Evolutionary conservation across 1,284 basidiomycete genomes (phyloP).

Genomic region (Puccinia triticina): DNA sequence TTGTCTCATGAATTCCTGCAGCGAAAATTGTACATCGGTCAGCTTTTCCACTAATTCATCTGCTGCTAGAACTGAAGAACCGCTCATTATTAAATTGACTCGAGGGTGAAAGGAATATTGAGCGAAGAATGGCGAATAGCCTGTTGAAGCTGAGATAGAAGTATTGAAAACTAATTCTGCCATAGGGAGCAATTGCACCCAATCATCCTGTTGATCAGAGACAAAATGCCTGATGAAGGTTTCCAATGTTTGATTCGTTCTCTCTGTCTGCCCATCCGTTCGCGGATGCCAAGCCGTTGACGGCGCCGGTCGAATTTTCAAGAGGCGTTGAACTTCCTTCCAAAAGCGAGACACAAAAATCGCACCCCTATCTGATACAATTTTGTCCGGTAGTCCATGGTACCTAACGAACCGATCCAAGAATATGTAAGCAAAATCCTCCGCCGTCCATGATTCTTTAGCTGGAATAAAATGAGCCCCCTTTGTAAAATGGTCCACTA

Average conservation of each 20-base stretch:
- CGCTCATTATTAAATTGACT: slow-evolving; percentile 14
- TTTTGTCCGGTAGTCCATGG: background rate
- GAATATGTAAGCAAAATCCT: background rate
- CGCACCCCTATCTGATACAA: background rate
- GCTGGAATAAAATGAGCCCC: slow-evolving; percentile 59
- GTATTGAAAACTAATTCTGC: slow-evolving; percentile 14
- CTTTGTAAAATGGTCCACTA: slow-evolving; percentile 64
- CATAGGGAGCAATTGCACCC: background rate
- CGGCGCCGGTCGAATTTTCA: background rate
- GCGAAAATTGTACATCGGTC: background rate
- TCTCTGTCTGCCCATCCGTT: slow-evolving; percentile 1
- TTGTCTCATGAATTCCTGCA: background rate
- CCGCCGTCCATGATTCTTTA: background rate
- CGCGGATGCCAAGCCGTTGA: slow-evolving; percentile 6
- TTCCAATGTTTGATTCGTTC: slow-evolving; percentile 5
- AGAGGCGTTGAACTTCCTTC: background rate
- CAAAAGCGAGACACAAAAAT: slow-evolving; percentile 16
- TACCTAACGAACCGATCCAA: background rate
- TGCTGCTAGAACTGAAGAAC: background rate
- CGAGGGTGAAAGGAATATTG: slow-evolving; percentile 61
- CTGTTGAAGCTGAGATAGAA: background rate
- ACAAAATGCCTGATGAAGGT: background rate
- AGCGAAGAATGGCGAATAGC: slow-evolving; percentile 54
- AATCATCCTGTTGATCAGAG: slow-evolving; percentile 16
- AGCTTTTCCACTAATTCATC: slow-evolving; percentile 17